Conservation (phyloP, 768 basidiomycete genomes). For the Pulveroboletus sp. region DNA sequence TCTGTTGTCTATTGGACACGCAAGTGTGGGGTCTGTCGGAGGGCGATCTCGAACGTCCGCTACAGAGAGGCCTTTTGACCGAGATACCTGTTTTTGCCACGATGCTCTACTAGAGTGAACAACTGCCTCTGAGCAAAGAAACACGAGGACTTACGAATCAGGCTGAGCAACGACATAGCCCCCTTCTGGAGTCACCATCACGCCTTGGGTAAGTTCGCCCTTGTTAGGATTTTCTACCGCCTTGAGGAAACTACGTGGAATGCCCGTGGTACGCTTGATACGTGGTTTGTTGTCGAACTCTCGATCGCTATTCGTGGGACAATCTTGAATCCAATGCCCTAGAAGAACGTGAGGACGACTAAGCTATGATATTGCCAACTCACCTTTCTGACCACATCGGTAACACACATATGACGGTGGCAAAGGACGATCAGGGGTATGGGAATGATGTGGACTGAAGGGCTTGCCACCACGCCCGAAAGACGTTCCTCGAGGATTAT, state of each 20-base stretch:
- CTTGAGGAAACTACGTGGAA: slow-evolving; percentile 95
- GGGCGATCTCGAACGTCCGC: slow-evolving; percentile 86
- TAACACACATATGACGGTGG: slow-evolving; percentile 98
- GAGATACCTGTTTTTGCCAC: slow-evolving; percentile 89
- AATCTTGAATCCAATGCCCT: slow-evolving; percentile 99
- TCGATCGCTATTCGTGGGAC: slow-evolving; percentile 94
- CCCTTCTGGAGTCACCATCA: slow-evolving; percentile 99
- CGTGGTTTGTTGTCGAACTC: slow-evolving; percentile 92
- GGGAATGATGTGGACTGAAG: slow-evolving; percentile 40
- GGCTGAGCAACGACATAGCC: slow-evolving; percentile 97
- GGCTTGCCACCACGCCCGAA: slow-evolving; percentile 58
- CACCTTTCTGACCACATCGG: slow-evolving; percentile 97
- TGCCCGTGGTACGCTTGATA: slow-evolving; percentile 97
- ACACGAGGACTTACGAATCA: slow-evolving; percentile 67
- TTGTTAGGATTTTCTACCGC: slow-evolving; percentile 84
- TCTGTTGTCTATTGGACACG: slow-evolving; percentile 89
- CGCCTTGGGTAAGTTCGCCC: slow-evolving; percentile 71
- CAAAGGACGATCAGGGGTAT: slow-evolving; percentile 69
- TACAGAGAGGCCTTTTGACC: slow-evolving; percentile 75
- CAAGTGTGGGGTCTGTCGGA: slow-evolving; percentile 73
- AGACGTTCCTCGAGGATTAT: slow-evolving; percentile 62
- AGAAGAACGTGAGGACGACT: slow-evolving; percentile 7
- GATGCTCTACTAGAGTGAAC: slow-evolving; percentile 55
- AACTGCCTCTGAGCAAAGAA: not conserved
- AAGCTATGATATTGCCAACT: slow-evolving; percentile 14